A percentile compares a stretch with the other conserved stretches of the same genome.
Conservation (phyloP, 371 early-diverging fungal species). For the Mucor ambiguus region DNA sequence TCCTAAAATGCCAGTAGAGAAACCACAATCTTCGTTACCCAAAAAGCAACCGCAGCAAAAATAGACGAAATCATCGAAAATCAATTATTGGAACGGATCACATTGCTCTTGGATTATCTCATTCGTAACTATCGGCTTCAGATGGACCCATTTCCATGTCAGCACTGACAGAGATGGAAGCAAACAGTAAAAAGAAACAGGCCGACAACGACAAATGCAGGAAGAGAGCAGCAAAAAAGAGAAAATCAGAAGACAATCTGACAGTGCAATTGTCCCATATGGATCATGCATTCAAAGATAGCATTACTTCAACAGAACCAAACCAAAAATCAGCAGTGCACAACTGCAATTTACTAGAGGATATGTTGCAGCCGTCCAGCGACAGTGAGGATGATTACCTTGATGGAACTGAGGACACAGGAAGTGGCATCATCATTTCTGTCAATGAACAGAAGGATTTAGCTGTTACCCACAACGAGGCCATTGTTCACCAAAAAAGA, state of each 20-base stretch:
- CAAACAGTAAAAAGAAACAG: slow-evolving; percentile 6
- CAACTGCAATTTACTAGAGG: slow-evolving; percentile 28
- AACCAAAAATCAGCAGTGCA: slow-evolving; percentile 25
- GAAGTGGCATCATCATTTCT: slow-evolving; percentile 19
- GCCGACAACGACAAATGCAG: not conserved
- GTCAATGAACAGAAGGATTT: slow-evolving; percentile 29
- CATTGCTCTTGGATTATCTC: slow-evolving; percentile 10
- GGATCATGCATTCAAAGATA: slow-evolving; percentile 8
- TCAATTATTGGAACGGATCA: slow-evolving; percentile 14
- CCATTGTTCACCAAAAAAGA: slow-evolving; percentile 26
- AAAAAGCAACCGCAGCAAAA: slow-evolving; percentile 4
- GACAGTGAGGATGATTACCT: slow-evolving; percentile 16
- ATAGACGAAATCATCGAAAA: not conserved
- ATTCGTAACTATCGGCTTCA: not conserved
- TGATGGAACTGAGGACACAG: slow-evolving; percentile 4
- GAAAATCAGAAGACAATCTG: slow-evolving; percentile 3
- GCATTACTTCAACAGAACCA: slow-evolving; percentile 12
- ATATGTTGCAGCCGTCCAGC: slow-evolving; percentile 22
- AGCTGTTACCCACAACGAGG: slow-evolving; percentile 32
- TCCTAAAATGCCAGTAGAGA: not conserved
- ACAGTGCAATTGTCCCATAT: not conserved
- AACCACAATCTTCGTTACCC: not conserved
- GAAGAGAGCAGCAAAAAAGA: slow-evolving; percentile 1
- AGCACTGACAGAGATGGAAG: slow-evolving; percentile 13
- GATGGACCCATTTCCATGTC: slow-evolving; percentile 27